These are phyloP conservation scores for Cystobasidium tubakii DNA, from an alignment of 768 basidiomycete genomes.

Conservation along the genomic window DNA sequence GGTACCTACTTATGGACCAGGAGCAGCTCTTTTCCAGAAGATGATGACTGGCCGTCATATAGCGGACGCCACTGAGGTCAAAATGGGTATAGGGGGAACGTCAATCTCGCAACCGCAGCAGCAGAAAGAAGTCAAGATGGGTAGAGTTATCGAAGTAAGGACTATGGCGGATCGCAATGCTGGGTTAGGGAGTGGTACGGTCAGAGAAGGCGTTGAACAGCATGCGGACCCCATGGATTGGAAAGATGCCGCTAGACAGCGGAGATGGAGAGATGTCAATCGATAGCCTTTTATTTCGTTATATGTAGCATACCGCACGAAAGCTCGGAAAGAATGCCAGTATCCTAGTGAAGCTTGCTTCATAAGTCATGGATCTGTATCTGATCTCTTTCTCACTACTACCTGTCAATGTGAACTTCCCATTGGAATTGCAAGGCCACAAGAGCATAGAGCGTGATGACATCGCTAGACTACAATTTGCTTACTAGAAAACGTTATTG, in stretches of 20 bases:
- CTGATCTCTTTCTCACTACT: too few relatives aligned
- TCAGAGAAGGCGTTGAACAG: conserved; percentile 26
- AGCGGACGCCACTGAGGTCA: neutral
- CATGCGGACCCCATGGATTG: conserved; percentile 14
- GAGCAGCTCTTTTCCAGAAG: neutral
- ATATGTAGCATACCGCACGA: neutral
- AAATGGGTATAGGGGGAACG: neutral
- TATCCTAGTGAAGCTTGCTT: too few relatives aligned
- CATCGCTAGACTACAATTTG: too few relatives aligned
- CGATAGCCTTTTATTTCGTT: neutral
- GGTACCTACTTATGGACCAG: conserved; percentile 27
- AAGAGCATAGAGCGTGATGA: too few relatives aligned
- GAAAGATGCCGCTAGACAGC: conserved; percentile 18
- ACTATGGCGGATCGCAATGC: conserved; percentile 13
- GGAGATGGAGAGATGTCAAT: conserved; percentile 20
- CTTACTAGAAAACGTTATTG: too few relatives aligned
- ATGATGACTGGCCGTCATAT: neutral
- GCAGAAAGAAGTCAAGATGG: conserved; percentile 5
- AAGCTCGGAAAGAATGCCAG: too few relatives aligned
- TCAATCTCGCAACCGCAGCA: too few relatives aligned
- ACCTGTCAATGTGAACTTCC: too few relatives aligned
- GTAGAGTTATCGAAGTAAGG: conserved; percentile 20
- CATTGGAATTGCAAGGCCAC: too few relatives aligned
- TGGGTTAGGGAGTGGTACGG: conserved; percentile 23
- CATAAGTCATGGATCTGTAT: too few relatives aligned